These are phyloP conservation scores for Purshia tridentata DNA, from an alignment of 306 rosid genomes.

Conservation along the genomic window DNA sequence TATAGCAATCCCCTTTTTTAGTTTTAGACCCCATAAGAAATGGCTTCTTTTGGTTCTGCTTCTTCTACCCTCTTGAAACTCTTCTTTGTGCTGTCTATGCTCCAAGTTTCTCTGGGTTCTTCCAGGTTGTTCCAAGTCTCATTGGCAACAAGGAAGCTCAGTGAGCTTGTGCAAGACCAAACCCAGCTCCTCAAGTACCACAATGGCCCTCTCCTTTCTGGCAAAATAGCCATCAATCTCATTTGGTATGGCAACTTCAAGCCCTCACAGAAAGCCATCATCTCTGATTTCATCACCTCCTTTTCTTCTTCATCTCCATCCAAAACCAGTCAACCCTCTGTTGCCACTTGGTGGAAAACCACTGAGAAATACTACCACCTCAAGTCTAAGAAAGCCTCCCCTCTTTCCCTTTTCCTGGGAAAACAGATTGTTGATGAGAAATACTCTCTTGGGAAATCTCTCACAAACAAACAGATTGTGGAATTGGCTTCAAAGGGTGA, in stretches of 20 bases:
- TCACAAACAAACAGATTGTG: conserved; percentile 37
- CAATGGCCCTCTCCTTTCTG: conserved; percentile 57
- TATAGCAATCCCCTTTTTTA: not conserved
- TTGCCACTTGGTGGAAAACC: conserved; percentile 63
- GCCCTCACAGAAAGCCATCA: conserved; percentile 45
- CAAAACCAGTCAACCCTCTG: conserved; percentile 38
- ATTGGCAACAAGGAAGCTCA: conserved; percentile 26
- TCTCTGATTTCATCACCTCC: conserved; percentile 54
- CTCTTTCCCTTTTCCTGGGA: conserved; percentile 34
- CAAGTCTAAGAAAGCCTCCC: conserved; percentile 25
- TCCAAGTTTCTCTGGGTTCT: conserved; percentile 4
- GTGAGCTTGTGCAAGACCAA: conserved; percentile 14
- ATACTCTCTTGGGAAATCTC: conserved; percentile 50
- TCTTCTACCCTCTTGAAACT: conserved; percentile 8
- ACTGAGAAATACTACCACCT: conserved; percentile 38
- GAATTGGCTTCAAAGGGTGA: conserved; percentile 46
- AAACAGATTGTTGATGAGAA: conserved; percentile 40
- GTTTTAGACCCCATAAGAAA: not conserved
- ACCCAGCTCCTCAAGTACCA: conserved; percentile 50
- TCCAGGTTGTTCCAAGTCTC: conserved; percentile 17
- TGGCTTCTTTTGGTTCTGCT: conserved; percentile 27
- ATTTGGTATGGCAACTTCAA: conserved; percentile 61
- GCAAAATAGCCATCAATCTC: conserved; percentile 55
- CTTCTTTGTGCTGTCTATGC: conserved; percentile 21
- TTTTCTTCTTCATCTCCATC: conserved; percentile 24